Percentiles rank a stretch among this genome's conserved stretches.
phyloP scores from a whole-genome alignment of 805 yeast genomes.

The Komagataella pastoris region DNA sequence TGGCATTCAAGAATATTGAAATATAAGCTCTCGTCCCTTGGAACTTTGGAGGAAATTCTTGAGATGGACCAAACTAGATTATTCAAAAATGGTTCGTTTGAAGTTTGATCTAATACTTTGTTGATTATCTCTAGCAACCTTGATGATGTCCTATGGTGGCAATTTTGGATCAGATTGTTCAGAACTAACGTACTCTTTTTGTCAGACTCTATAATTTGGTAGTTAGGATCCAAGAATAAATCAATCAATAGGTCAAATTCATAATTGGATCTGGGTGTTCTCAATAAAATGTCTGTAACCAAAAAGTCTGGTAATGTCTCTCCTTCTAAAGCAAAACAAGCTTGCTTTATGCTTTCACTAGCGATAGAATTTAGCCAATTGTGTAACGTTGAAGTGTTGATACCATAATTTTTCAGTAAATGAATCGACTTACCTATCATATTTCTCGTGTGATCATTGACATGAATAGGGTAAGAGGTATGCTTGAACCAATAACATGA shows the following conservation, averaged over 20 bases:
- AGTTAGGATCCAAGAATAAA: neutral
- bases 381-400: neutral
- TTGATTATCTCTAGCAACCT: neutral
- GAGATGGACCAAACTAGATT: conserved; percentile 15
- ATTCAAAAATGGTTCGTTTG: conserved; percentile 1
- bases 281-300: neutral
- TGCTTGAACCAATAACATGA: neutral
- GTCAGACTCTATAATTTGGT: neutral
- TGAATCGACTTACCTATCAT: neutral
- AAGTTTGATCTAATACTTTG: neutral
- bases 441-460: neutral
- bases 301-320: neutral
- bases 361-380: neutral
- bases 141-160: neutral
- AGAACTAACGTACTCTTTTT: neutral
- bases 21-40: conserved; percentile 8
- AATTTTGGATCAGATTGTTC: neutral
- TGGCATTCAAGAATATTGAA: neutral
- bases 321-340: neutral
- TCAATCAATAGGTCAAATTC: neutral
- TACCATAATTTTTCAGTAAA: neutral
- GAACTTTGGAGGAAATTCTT: neutral
- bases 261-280: neutral
- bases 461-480: neutral
- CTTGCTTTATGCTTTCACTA: neutral